phyloP scores from a whole-genome alignment of 2,329 filamentous ascomycete species.

The Aulographum hederae region DNA sequence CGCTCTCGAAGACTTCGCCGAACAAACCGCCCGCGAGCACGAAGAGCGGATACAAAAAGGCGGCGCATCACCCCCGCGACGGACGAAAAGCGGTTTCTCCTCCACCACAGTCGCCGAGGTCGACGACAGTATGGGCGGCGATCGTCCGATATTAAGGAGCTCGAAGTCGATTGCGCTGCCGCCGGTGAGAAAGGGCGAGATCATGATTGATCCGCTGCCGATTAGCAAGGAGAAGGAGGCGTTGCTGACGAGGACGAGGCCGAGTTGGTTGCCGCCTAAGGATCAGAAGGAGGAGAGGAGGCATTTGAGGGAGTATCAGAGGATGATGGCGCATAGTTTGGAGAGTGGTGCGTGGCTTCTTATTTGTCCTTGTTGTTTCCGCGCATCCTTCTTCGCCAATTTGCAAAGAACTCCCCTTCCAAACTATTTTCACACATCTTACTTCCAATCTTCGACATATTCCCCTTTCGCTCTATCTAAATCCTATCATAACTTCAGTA shows the following conservation, averaged over 20 bases:
- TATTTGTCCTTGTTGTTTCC: slow-evolving; percentile 10
- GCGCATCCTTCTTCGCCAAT: slow-evolving; percentile 13
- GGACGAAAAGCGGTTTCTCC: slow-evolving; percentile 7
- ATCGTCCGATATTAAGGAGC: neutral
- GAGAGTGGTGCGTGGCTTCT: slow-evolving; percentile 27
- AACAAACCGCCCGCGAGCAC: slow-evolving; percentile 28
- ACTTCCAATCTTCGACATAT: neutral
- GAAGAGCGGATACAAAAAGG: neutral
- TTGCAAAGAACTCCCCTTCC: neutral
- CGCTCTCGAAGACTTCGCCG: slow-evolving; percentile 62
- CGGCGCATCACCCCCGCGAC: neutral
- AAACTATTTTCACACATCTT: neutral
- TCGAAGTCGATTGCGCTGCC: slow-evolving; percentile 31
- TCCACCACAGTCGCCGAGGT: slow-evolving; percentile 11
- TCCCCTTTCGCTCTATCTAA: neutral
- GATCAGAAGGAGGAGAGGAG: slow-evolving; percentile 79
- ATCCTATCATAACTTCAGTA: neutral
- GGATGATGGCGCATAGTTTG: slow-evolving; percentile 52
- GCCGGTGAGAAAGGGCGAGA: slow-evolving; percentile 52
- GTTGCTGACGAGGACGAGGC: slow-evolving; percentile 56
- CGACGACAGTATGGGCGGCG: neutral
- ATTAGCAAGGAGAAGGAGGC: slow-evolving; percentile 78
- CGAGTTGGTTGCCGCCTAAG: slow-evolving; percentile 73
- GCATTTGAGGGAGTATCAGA: slow-evolving; percentile 72
- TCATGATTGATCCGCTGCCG: slow-evolving; percentile 70